phyloP scores from a whole-genome alignment of 805 yeast genomes.

The Grigorovia jiainica region DNA sequence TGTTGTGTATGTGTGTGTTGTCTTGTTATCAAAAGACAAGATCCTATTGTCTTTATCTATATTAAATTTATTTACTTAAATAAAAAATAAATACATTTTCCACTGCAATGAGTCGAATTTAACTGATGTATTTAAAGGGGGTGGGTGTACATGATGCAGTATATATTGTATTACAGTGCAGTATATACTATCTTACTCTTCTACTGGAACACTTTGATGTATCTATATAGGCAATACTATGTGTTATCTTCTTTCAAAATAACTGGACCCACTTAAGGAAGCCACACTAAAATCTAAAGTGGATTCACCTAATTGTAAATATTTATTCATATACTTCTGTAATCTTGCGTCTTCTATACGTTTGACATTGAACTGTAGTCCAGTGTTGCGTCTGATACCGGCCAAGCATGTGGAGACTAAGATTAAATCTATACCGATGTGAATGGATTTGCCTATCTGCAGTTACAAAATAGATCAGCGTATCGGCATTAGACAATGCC shows the following conservation, averaged over 20 bases:
- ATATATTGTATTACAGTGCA: no score
- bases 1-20: background rate
- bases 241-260: slow-evolving; percentile 52
- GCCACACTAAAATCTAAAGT: slow-evolving; percentile 65
- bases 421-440: slow-evolving; percentile 48
- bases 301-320: slow-evolving; percentile 80
- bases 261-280: slow-evolving; percentile 59
- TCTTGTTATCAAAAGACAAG: no score
- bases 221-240: no score
- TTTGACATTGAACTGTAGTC: slow-evolving; percentile 50
- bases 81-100: no score
- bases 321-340: slow-evolving; percentile 47
- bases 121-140: no score
- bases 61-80: no score
- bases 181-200: no score
- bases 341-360: slow-evolving; percentile 37
- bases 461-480: no score
- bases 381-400: slow-evolving; percentile 65
- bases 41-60: no score
- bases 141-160: background rate
- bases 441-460: slow-evolving; percentile 47
- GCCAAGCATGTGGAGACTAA: slow-evolving; percentile 60
- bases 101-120: no score
- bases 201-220: background rate
- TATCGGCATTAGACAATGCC: no score